Conservation (phyloP, 169 alveolate species). For the Plasmodium fragile region DNA sequence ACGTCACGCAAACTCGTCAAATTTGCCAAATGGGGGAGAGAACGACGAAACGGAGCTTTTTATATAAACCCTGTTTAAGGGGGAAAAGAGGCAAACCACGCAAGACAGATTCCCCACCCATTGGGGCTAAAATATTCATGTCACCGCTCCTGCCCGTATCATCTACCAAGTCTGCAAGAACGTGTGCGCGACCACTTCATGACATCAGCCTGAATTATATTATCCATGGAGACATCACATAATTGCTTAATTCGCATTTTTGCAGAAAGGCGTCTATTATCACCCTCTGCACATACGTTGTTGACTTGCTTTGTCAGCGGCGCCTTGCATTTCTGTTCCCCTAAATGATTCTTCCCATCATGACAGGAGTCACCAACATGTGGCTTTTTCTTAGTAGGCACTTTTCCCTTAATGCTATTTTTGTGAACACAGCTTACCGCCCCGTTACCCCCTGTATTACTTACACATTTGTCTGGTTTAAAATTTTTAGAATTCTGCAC, state of each 20-base stretch:
- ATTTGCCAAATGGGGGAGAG: not conserved
- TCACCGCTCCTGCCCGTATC: slow-evolving; percentile 3
- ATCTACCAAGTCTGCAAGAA: slow-evolving; percentile 35
- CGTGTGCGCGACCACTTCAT: slow-evolving; percentile 44
- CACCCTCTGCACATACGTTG: not conserved
- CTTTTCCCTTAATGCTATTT: slow-evolving; percentile 3
- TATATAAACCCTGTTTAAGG: not conserved
- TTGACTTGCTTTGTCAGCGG: not conserved
- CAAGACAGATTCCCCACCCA: not conserved
- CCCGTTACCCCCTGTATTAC: not conserved
- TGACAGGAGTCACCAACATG: not conserved
- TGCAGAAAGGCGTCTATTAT: slow-evolving; percentile 18
- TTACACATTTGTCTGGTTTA: not conserved
- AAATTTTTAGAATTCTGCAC: not conserved
- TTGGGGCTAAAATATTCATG: not conserved
- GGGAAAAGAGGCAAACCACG: not conserved
- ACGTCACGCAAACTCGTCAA: not conserved
- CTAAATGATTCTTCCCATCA: not conserved
- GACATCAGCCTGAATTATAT: slow-evolving; percentile 38
- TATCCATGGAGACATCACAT: slow-evolving; percentile 46
- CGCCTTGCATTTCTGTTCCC: not conserved
- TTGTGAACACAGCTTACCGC: not conserved
- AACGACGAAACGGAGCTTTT: not conserved
- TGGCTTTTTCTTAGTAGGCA: not conserved
- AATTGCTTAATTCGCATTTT: slow-evolving; percentile 32